Evolutionary conservation across 106 monocot species (phyloP), one percentile per base, ranked within the genome.

Genomic region (Amphibolis antarctica): DNA sequence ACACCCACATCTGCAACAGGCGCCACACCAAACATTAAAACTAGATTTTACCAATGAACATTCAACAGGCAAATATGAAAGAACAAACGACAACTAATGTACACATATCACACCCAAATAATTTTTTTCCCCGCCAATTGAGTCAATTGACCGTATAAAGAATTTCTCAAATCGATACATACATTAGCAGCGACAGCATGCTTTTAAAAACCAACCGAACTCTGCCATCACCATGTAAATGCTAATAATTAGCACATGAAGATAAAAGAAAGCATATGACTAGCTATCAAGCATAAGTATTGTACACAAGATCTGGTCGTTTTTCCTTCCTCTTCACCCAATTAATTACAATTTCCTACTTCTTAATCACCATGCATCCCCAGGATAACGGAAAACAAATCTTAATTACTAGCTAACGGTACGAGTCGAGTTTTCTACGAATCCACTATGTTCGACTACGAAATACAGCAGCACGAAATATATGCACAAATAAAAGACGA

Each of bases 1-100:
- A 96, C 96, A 56, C 96, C 96, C 18, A 96, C 96, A 80, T 96
- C 96, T 96, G 82, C 57, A 51, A 28, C 36, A 31, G 7, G 43
- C n/a, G 15, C 31, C 27, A 27, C 15, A 28, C 28, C 15, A 30
- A 58, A 12, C 58, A 12, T 19, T 21, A 44, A 14, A 67, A 12
- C 15, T 25, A n/a, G 55, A 66, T 22, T 20, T 46, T 28, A 53
- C 46, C 18, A 6, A 65, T 21, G 30, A 60, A 27, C 24, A 31
- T 25, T 15, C 23, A 14, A 60, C 13, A 55, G 19, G 24, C 54
- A 21, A 55, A 23, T 55, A 55, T 20, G 49, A 19, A 19, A 49
- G n/a, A 49, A 17, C 0, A 15, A 4, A 49, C 3, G 49, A 17
- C 4, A 23, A 36, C 7, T 36, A 58, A 58, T 17, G 4, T 6